A percentile compares a stretch with the other conserved stretches of the same genome.
These are phyloP conservation scores for Corymbia citriodora DNA, from an alignment of 441 rosid species.

Conservation along the genomic window DNA sequence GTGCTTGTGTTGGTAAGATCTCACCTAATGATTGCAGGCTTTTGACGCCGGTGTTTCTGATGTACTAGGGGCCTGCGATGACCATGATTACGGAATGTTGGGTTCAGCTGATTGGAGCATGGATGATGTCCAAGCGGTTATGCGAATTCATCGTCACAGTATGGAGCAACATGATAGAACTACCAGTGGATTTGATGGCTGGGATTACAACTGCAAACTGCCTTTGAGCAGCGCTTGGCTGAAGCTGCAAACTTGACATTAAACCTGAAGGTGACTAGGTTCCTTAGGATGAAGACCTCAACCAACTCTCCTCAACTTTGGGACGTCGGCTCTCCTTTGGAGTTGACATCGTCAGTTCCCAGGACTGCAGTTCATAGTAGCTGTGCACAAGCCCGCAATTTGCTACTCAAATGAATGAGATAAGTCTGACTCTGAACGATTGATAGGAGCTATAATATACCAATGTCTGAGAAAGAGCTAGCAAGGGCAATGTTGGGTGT, in stretches of 20 bases:
- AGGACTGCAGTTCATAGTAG: background rate
- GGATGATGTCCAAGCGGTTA: background rate
- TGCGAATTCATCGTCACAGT: background rate
- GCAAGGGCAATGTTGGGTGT: background rate
- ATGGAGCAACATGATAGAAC: background rate
- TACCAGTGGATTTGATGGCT: background rate
- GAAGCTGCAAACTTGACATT: background rate
- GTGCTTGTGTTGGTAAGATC: background rate
- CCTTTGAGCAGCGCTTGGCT: background rate
- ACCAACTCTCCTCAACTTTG: background rate
- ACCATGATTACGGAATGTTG: background rate
- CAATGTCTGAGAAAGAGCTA: background rate
- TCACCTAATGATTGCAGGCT: background rate
- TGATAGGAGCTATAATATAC: background rate
- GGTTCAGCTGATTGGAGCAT: background rate
- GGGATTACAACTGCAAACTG: background rate
- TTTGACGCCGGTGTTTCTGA: background rate
- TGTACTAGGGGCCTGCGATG: background rate
- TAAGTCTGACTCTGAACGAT: background rate
- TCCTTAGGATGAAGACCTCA: background rate
- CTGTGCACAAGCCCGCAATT: background rate
- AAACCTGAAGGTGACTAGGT: background rate
- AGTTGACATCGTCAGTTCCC: background rate
- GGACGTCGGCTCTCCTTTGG: background rate
- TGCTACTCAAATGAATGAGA: background rate